phyloP scores from a whole-genome alignment of 768 basidiomycete genomes.

The Boletus pseudo-olivaceus region DNA sequence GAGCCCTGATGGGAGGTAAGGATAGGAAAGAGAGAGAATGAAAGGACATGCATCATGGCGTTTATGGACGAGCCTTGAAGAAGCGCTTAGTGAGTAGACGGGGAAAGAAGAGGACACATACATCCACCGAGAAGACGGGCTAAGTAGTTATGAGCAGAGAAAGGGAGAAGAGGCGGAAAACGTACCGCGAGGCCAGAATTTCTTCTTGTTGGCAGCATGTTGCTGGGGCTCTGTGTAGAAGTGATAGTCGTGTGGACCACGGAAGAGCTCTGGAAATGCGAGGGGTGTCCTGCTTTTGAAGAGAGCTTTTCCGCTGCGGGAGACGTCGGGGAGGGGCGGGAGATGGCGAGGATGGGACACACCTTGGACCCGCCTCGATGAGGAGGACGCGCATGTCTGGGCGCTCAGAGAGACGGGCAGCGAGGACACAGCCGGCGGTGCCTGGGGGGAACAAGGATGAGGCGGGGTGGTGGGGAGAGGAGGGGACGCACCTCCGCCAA shows the following conservation, averaged over 20 bases:
- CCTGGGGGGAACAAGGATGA: constrained; percentile 22
- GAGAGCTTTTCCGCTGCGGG: constrained; percentile 42
- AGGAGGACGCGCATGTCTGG: constrained; percentile 36
- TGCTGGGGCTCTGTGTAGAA: constrained; percentile 56
- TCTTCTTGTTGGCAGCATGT: constrained; percentile 42
- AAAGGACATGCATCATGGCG: constrained; percentile 42
- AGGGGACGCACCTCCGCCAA: constrained; percentile 46
- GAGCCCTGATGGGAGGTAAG: constrained; percentile 35
- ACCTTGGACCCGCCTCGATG: constrained; percentile 48
- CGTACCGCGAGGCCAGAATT: constrained; percentile 67
- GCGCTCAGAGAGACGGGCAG: constrained; percentile 42
- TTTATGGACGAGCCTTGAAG: constrained; percentile 59
- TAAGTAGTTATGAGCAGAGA: constrained; percentile 24
- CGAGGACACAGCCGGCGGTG: constrained; percentile 44
- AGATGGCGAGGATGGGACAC: not conserved
- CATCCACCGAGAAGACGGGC: constrained; percentile 73
- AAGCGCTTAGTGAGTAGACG: not conserved
- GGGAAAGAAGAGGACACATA: constrained; percentile 33
- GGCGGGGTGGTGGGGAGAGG: accelerated
- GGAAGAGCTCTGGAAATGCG: constrained; percentile 41
- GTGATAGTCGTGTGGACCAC: constrained; percentile 46
- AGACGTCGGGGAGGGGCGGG: not conserved
- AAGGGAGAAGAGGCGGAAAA: not conserved
- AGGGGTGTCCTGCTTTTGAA: constrained; percentile 42
- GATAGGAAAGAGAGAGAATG: not conserved